These are phyloP conservation scores for Tricholoma furcatifolium DNA, from an alignment of 768 basidiomycete species.

Conservation along the genomic window DNA sequence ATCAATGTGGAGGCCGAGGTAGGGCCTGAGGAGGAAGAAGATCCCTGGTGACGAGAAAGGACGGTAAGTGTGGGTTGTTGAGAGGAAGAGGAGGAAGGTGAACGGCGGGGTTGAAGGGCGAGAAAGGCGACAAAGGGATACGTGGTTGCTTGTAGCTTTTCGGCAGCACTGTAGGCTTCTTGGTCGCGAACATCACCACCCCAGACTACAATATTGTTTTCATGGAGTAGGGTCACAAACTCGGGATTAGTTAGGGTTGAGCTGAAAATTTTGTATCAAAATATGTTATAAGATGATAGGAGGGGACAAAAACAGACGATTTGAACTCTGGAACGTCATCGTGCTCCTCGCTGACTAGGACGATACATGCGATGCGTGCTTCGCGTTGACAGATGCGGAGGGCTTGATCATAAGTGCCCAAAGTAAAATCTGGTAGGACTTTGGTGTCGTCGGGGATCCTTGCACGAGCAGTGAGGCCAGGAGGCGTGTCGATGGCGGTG, in stretches of 20 bases:
- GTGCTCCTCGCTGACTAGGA: constrained; percentile 88
- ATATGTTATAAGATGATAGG: background rate
- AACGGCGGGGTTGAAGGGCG: constrained; percentile 75
- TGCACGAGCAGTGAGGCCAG: constrained; percentile 39
- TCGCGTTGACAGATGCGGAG: constrained; percentile 71
- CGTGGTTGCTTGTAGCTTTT: constrained; percentile 83
- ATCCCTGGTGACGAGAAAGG: constrained; percentile 83
- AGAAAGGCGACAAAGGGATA: constrained; percentile 94
- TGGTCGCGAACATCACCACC: constrained; percentile 85
- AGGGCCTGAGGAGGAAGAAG: constrained; percentile 40
- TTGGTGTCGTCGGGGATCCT: constrained; percentile 36
- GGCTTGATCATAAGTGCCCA: constrained; percentile 81
- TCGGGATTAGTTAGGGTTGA: constrained; percentile 72
- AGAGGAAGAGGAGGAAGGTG: constrained; percentile 31
- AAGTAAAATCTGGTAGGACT: constrained; percentile 76
- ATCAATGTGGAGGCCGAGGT: constrained; percentile 66
- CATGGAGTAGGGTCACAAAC: constrained; percentile 65
- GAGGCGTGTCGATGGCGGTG: constrained; percentile 38
- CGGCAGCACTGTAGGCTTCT: constrained; percentile 73
- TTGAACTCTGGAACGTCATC: constrained; percentile 89
- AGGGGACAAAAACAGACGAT: constrained; percentile 42
- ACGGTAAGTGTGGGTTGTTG: constrained; percentile 63
- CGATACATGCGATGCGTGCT: constrained; percentile 69
- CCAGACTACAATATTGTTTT: constrained; percentile 84
- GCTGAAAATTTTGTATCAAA: constrained; percentile 32